phyloP scores from a whole-genome alignment of 1,284 basidiomycete species.

The Puccinia polysora region DNA sequence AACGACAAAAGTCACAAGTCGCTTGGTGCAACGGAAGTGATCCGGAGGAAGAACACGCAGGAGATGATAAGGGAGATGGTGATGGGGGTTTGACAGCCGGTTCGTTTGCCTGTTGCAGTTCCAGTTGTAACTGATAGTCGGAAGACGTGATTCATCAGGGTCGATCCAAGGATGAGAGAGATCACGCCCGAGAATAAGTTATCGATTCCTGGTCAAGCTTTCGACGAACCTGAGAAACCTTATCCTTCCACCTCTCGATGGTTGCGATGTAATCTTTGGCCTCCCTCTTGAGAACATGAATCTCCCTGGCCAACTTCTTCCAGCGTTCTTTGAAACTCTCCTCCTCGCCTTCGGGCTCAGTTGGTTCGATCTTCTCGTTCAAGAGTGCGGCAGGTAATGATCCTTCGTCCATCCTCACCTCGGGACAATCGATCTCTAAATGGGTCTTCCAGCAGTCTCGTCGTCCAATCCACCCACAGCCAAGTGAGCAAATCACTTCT shows the following conservation, averaged over 20 bases:
- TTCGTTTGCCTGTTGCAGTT: constrained; percentile 25
- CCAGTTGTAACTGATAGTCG: constrained; percentile 23
- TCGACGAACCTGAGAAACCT: constrained; percentile 31
- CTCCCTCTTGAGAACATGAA: constrained; percentile 21
- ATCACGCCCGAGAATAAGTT: background rate
- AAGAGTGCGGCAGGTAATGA: background rate
- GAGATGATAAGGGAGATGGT: background rate
- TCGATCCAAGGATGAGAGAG: background rate
- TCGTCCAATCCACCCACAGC: constrained; percentile 32
- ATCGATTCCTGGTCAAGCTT: no score
- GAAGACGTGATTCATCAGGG: background rate
- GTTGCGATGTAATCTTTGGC: constrained; percentile 37
- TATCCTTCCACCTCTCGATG: constrained; percentile 34
- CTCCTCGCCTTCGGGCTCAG: constrained; percentile 1
- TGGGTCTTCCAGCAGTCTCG: constrained; percentile 34
- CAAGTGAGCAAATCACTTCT: constrained; percentile 24
- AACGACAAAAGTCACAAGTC: constrained; percentile 40
- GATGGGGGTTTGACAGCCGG: constrained; percentile 7
- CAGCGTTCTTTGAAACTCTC: constrained; percentile 21
- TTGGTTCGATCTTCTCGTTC: background rate
- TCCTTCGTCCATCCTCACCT: background rate
- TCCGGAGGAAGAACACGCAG: constrained; percentile 8
- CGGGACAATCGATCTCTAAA: constrained; percentile 20
- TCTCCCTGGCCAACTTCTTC: constrained; percentile 30
- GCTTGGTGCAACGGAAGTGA: constrained; percentile 28